phyloP scores from a whole-genome alignment of 2,329 filamentous ascomycete species.

The Trichoderma aggressivum region DNA sequence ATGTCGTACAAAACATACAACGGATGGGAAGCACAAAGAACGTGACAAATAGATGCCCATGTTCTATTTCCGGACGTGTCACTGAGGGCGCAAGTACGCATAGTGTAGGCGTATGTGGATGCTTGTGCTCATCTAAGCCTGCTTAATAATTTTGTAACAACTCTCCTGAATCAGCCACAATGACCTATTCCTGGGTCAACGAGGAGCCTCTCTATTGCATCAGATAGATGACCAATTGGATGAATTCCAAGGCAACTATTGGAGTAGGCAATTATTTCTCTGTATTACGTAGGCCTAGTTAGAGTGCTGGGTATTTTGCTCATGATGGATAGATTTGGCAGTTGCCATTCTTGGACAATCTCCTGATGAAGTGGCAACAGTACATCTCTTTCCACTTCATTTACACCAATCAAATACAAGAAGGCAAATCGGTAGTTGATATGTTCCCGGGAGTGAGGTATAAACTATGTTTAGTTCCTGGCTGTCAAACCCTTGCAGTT shows the following conservation, averaged over 20 bases:
- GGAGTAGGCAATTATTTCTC: neutral
- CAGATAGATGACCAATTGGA: neutral
- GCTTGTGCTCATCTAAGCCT: neutral
- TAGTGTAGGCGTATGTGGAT: neutral
- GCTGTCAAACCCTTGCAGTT: constrained; percentile 3
- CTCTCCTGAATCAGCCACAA: neutral
- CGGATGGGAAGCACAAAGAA: neutral
- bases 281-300: too few species aligned
- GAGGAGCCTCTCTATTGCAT: neutral
- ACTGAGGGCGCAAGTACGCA: neutral
- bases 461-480: neutral
- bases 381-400: neutral
- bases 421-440: neutral
- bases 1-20: neutral
- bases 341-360: neutral
- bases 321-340: neutral
- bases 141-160: neutral
- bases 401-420: neutral
- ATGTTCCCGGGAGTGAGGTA: neutral
- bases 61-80: neutral
- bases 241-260: neutral
- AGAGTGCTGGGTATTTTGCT: neutral
- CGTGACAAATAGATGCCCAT: neutral
- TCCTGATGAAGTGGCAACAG: neutral
- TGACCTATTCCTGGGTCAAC: neutral